A percentile compares a stretch with the other conserved stretches of the same genome.
Evolutionary conservation across 805 yeast genomes (phyloP).

Genomic region (Metschnikowia proteae): DNA sequence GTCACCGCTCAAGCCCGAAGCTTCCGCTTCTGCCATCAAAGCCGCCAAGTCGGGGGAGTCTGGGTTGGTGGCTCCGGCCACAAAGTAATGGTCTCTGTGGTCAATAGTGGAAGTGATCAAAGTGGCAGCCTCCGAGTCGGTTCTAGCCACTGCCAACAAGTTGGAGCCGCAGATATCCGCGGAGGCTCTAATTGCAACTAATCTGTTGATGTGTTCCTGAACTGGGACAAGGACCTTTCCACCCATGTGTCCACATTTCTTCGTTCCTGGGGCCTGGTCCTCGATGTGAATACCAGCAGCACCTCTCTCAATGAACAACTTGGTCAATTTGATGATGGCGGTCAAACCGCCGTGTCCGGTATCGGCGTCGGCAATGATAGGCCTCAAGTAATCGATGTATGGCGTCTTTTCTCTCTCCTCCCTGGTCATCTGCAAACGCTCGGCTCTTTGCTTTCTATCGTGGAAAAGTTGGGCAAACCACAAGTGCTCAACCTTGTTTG

Average conservation of each 20-base stretch:
- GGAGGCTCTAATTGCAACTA: conserved; percentile 89
- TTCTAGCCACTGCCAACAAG: conserved; percentile 85
- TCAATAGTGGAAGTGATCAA: conserved; percentile 91
- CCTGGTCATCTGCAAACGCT: conserved; percentile 58
- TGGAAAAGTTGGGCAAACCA: conserved; percentile 97
- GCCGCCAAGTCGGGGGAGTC: conserved; percentile 68
- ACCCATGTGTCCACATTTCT: conserved; percentile 99
- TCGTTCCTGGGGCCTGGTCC: conserved; percentile 98
- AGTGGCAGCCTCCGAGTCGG: conserved; percentile 98
- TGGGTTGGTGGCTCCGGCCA: conserved; percentile 89
- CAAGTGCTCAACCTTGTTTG: conserved; percentile 95
- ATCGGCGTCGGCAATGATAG: conserved; percentile 96
- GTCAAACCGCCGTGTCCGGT: conserved; percentile 99
- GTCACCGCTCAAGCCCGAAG: conserved; percentile 65
- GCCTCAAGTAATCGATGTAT: conserved; percentile 84
- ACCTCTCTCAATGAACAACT: conserved; percentile 94
- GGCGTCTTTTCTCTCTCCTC: conserved; percentile 67
- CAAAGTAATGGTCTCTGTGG: conserved; percentile 88
- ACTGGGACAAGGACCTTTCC: conserved; percentile 97
- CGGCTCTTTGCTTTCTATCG: conserved; percentile 93
- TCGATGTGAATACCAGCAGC: conserved; percentile 99
- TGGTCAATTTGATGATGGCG: conserved; percentile 91
- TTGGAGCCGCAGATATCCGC: conserved; percentile 92
- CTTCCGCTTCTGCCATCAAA: conserved; percentile 79
- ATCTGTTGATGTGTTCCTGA: conserved; percentile 93